Conservation (phyloP, 2,329 filamentous ascomycete genomes). For the Ambrosiella cleistominuta region DNA sequence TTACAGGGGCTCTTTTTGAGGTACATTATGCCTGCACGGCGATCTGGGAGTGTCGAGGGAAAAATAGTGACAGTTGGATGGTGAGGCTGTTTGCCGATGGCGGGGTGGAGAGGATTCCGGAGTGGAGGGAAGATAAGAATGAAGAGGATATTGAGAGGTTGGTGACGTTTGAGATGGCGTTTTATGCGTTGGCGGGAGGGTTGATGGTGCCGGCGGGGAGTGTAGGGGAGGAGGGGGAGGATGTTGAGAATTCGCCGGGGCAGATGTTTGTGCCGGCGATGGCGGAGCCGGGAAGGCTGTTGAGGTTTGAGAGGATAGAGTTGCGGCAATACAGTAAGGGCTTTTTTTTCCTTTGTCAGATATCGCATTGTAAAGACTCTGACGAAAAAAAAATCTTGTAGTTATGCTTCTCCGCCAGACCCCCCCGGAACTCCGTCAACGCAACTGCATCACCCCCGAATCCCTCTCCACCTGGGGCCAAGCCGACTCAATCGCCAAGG, state of each 20-base stretch:
- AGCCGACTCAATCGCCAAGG: slow-evolving; percentile 20
- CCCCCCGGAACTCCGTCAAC: background rate
- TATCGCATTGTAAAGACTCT: background rate
- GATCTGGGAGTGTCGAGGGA: background rate
- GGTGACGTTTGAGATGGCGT: background rate
- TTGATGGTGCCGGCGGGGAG: background rate
- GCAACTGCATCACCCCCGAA: slow-evolving; percentile 9
- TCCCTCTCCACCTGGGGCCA: slow-evolving; percentile 22
- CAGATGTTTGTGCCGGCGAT: background rate
- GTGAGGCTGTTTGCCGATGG: background rate
- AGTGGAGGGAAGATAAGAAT: background rate
- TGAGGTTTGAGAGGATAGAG: background rate
- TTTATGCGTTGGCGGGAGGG: background rate
- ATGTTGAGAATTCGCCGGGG: background rate
- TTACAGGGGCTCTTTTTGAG: background rate
- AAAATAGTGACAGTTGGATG: background rate
- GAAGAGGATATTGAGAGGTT: background rate
- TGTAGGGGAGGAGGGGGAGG: background rate
- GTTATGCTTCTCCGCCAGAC: slow-evolving; percentile 2
- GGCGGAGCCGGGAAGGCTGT: background rate
- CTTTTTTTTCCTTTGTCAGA: background rate
- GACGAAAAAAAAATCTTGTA: background rate
- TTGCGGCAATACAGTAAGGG: slow-evolving; percentile 5
- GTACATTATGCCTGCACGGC: background rate
- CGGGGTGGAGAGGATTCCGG: background rate